Evolutionary conservation across 805 yeast species (phyloP).

Genomic region (Nakazawaea sp.): DNA sequence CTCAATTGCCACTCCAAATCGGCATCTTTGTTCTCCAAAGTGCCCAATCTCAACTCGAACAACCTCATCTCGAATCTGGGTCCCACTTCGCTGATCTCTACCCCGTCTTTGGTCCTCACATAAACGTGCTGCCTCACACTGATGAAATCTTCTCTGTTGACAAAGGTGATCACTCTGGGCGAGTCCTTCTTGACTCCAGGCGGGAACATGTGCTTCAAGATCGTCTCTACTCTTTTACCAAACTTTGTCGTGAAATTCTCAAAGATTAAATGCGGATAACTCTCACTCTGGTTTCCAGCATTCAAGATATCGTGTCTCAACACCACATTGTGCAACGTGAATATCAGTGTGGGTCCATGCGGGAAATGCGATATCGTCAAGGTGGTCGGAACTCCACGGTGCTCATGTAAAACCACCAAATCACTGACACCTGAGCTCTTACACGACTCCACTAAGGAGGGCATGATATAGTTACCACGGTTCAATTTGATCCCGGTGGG

Average conservation of each 20-base stretch:
- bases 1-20: constrained; percentile 97
- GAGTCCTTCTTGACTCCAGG: constrained; percentile 93
- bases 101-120: constrained; percentile 80
- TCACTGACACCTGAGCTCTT: constrained; percentile 74
- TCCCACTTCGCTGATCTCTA: constrained; percentile 93
- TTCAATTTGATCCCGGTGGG: constrained; percentile 87
- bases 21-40: constrained; percentile 91
- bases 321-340: constrained; percentile 90
- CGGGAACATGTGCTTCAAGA: constrained; percentile 86
- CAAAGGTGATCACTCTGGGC: constrained; percentile 88
- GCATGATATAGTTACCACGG: constrained; percentile 88
- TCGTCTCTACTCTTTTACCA: constrained; percentile 75
- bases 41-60: constrained; percentile 82
- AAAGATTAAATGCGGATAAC: constrained; percentile 89
- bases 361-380: constrained; percentile 92
- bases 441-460: constrained; percentile 80
- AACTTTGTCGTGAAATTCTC: constrained; percentile 79
- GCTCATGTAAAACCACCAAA: constrained; percentile 84
- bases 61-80: constrained; percentile 98
- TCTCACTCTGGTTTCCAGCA: constrained; percentile 84
- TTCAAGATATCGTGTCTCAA: constrained; percentile 86
- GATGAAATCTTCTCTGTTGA: constrained; percentile 85
- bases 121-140: constrained; percentile 94
- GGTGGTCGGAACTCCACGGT: constrained; percentile 96
- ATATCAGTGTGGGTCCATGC: constrained; percentile 94